phyloP scores from a whole-genome alignment of 2,329 filamentous ascomycete species.

The Falciphora oryzae region DNA sequence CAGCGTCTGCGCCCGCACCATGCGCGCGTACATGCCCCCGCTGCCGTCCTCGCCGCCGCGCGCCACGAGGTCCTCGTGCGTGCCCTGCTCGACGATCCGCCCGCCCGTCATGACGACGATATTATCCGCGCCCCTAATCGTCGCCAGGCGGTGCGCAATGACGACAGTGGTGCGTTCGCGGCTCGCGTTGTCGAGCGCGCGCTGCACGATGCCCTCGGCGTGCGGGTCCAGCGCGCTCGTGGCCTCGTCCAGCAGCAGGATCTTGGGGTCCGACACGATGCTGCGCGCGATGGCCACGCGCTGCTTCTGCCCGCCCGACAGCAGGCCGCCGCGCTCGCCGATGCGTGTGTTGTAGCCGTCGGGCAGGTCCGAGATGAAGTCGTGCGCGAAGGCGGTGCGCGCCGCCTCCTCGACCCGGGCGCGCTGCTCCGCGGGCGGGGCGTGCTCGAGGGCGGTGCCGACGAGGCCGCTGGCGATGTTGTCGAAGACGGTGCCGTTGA shows the following conservation, averaged over 20 bases:
- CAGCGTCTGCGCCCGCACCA: conserved; percentile 18
- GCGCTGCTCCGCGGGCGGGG: conserved; percentile 47
- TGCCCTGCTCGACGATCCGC: conserved; percentile 26
- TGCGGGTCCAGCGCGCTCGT: conserved; percentile 50
- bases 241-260: conserved; percentile 63
- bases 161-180: conserved; percentile 58
- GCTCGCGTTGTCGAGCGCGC: conserved; percentile 50
- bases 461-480: conserved; percentile 58
- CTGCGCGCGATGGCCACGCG: conserved; percentile 60
- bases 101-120: conserved; percentile 33
- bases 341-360: conserved; percentile 55
- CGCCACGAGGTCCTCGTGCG: conserved; percentile 22
- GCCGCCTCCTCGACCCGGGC: conserved; percentile 55
- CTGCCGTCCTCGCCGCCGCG: neutral
- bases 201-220: conserved; percentile 46
- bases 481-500: conserved; percentile 58
- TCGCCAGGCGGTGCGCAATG: conserved; percentile 58
- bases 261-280: conserved; percentile 57
- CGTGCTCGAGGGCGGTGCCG: conserved; percentile 46
- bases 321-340: conserved; percentile 57
- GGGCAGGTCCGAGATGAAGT: conserved; percentile 11
- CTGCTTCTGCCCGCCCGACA: conserved; percentile 65
- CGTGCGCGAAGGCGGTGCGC: conserved; percentile 48
- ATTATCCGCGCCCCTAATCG: conserved; percentile 37
- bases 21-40: conserved; percentile 21